Evolutionary conservation across 345 rosid genomes (phyloP).

Genomic region (Bretschneidera sinensis): DNA sequence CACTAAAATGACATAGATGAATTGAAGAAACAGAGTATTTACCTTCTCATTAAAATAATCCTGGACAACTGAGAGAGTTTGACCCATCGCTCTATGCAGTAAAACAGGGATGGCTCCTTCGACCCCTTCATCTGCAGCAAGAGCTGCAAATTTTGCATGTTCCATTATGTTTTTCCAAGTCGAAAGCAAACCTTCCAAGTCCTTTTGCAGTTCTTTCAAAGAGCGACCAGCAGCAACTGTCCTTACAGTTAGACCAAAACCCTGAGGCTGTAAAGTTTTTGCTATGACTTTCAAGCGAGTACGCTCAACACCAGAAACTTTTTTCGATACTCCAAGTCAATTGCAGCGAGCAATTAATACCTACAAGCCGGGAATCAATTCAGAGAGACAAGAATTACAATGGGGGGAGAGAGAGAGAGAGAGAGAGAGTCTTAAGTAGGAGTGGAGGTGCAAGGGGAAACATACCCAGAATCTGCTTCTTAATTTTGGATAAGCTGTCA

Average conservation of each 20-base stretch:
- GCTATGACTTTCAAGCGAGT: constrained; percentile 87
- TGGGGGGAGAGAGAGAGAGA: constrained; percentile 8
- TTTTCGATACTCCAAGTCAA: constrained; percentile 78
- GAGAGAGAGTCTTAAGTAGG: constrained; percentile 1
- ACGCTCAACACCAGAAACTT: constrained; percentile 73
- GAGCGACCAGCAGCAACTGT: constrained; percentile 93
- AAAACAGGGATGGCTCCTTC: constrained; percentile 87
- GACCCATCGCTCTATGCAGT: constrained; percentile 93
- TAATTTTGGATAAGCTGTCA: constrained; percentile 86
- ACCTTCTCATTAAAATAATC: constrained; percentile 90
- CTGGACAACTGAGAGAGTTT: constrained; percentile 94
- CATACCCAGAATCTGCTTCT: constrained; percentile 96
- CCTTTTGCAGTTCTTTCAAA: constrained; percentile 81
- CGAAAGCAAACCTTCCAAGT: constrained; percentile 76
- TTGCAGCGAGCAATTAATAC: constrained; percentile 54
- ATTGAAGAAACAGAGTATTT: constrained; percentile 6
- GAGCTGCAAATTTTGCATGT: constrained; percentile 89
- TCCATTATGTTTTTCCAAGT: constrained; percentile 85
- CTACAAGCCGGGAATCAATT: constrained; percentile 38
- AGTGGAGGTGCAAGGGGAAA: constrained; percentile 8
- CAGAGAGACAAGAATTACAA: constrained; percentile 18
- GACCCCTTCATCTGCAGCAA: constrained; percentile 95
- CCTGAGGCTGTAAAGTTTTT: constrained; percentile 85
- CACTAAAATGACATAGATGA: constrained; percentile 4
- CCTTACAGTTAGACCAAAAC: constrained; percentile 86